phyloP scores from a whole-genome alignment of 257 asterid species.

The Paulownia fortunei region DNA sequence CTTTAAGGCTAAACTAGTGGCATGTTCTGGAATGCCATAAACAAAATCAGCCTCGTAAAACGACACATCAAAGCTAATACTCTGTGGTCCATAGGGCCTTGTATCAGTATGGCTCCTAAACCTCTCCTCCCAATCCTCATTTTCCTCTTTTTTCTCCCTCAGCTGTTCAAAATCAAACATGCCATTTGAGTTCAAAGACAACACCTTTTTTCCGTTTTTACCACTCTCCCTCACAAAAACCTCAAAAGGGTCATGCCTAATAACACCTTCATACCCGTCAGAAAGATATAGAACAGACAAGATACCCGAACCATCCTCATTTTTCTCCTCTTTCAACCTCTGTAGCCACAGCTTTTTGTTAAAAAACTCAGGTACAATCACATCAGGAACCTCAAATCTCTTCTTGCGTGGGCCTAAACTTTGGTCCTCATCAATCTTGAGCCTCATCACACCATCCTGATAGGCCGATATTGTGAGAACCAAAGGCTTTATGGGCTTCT shows the following conservation, averaged over 20 bases:
- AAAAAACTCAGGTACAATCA: slow-evolving; percentile 74
- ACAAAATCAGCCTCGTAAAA: slow-evolving; percentile 93
- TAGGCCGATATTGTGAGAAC: slow-evolving; percentile 73
- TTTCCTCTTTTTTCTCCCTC: slow-evolving; percentile 67
- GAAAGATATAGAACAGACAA: slow-evolving; percentile 76
- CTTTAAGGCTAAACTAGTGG: slow-evolving; percentile 89
- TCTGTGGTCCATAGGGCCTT: slow-evolving; percentile 92
- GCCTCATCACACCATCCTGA: slow-evolving; percentile 87
- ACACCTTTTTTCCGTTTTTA: slow-evolving; percentile 61
- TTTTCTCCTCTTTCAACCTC: slow-evolving; percentile 65
- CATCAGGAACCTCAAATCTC: slow-evolving; percentile 96
- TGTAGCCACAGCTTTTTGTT: slow-evolving; percentile 75
- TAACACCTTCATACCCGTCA: slow-evolving; percentile 86
- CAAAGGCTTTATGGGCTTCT: slow-evolving; percentile 53
- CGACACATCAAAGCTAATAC: slow-evolving; percentile 93
- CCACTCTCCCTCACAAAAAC: slow-evolving; percentile 87
- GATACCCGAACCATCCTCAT: slow-evolving; percentile 50
- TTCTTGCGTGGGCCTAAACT: slow-evolving; percentile 71
- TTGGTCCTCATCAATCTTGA: slow-evolving; percentile 90
- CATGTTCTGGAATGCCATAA: slow-evolving; percentile 95
- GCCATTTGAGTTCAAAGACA: slow-evolving; percentile 89
- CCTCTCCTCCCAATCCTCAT: slow-evolving; percentile 94
- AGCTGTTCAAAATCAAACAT: slow-evolving; percentile 93
- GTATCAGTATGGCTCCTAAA: slow-evolving; percentile 84
- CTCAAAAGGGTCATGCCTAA: slow-evolving; percentile 92